These are phyloP conservation scores for Coemansia sp. DNA, from an alignment of 371 early-diverging fungal species.

Conservation along the genomic window DNA sequence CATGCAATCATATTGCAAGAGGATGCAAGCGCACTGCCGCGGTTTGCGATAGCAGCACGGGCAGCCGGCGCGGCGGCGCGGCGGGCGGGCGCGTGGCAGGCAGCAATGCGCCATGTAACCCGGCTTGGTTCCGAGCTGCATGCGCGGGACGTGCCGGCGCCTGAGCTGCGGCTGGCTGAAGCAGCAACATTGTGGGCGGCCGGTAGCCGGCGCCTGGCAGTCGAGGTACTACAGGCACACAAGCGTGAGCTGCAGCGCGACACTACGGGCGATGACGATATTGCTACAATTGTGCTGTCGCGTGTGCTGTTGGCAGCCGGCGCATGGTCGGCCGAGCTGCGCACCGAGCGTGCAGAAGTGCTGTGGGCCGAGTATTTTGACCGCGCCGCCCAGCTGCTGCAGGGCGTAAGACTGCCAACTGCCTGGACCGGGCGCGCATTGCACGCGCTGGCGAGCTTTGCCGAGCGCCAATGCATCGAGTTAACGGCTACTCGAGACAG, in stretches of 20 bases:
- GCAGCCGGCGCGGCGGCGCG: conserved; percentile 33
- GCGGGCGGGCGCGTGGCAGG: conserved; percentile 36
- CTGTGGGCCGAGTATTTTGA: conserved; percentile 47
- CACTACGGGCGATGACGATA: conserved; percentile 8
- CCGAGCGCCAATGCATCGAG: conserved; percentile 47
- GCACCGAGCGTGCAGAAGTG: conserved; percentile 38
- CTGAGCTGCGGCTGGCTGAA: conserved; percentile 30
- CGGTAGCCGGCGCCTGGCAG: too few species aligned
- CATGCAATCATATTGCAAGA: conserved; percentile 38
- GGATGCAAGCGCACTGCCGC: conserved; percentile 6
- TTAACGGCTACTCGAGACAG: conserved; percentile 16
- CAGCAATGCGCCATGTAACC: conserved; percentile 39
- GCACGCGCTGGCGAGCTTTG: conserved; percentile 46
- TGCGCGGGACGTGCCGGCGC: conserved; percentile 12
- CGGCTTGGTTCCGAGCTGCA: conserved; percentile 17
- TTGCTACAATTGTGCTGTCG: conserved; percentile 34
- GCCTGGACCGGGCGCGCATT: conserved; percentile 47
- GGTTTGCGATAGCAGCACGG: conserved; percentile 32
- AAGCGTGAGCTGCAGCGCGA: too few species aligned
- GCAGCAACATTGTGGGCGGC: background rate
- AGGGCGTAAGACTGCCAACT: conserved; percentile 20
- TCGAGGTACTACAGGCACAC: too few species aligned
- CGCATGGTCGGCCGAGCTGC: conserved; percentile 43
- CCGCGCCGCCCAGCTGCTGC: conserved; percentile 32
- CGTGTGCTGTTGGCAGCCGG: conserved; percentile 36